Conservation (phyloP, 768 basidiomycete species). For the Naganishia vishniacii region DNA sequence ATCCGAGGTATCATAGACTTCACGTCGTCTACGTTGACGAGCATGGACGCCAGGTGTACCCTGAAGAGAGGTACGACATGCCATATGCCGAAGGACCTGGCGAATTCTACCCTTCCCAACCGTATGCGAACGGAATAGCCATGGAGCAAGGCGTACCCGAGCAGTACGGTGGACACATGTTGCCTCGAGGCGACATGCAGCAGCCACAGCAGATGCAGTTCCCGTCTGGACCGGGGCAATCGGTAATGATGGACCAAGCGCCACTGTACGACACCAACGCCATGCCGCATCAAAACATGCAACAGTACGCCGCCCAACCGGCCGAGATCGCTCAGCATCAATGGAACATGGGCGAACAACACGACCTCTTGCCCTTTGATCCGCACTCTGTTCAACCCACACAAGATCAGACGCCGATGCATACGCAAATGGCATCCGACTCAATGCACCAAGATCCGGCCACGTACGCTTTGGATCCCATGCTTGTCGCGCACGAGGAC, state of each 20-base stretch:
- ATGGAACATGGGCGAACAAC: not conserved
- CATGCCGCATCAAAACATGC: not conserved
- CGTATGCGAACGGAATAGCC: not conserved
- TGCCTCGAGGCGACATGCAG: not conserved
- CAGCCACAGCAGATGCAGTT: not conserved
- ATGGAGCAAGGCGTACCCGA: not conserved
- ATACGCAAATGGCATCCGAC: not conserved
- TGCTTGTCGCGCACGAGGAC: constrained; percentile 1
- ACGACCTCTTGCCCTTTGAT: not conserved
- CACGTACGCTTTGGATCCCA: constrained; percentile 1
- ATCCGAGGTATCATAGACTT: not conserved
- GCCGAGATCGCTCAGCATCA: not conserved
- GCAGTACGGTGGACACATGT: not conserved
- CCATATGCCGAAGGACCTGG: constrained; percentile 1
- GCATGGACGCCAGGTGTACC: constrained; percentile 7
- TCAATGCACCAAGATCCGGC: not conserved
- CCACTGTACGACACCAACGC: not conserved
- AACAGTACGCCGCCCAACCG: not conserved
- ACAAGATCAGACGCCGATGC: not conserved
- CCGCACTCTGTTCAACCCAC: not conserved
- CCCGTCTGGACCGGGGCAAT: not conserved
- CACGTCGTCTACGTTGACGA: constrained; percentile 11
- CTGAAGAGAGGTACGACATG: constrained; percentile 17
- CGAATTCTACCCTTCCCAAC: not conserved
- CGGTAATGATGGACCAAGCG: not conserved